Conservation (phyloP, 495 filamentous ascomycete species). For the Darksidea phi region DNA sequence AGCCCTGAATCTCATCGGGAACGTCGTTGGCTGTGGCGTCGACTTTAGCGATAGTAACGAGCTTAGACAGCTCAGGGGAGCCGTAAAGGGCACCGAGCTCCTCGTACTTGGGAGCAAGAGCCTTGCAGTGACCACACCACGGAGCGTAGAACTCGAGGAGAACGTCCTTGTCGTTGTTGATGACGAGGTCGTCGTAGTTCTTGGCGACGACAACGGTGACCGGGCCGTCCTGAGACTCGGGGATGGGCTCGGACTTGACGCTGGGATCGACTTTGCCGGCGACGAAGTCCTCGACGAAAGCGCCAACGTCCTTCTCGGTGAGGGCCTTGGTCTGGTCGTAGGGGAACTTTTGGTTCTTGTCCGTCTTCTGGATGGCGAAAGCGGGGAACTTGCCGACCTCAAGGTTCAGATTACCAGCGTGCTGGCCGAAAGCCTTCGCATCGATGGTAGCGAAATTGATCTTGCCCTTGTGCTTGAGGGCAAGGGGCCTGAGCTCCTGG, state of each 20-base stretch:
- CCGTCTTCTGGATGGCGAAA: conserved; percentile 95
- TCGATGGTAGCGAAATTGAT: conserved; percentile 99
- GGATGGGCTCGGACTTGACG: conserved; percentile 97
- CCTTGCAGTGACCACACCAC: conserved; percentile 99
- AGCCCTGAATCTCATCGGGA: conserved; percentile 92
- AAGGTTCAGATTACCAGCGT: conserved; percentile 96
- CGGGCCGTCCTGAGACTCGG: conserved; percentile 88
- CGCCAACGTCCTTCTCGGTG: conserved; percentile 67
- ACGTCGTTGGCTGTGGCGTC: conserved; percentile 97
- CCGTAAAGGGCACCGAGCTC: conserved; percentile 83
- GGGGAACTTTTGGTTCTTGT: conserved; percentile 97
- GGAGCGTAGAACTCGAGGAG: conserved; percentile 98
- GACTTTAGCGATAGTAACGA: conserved; percentile 87
- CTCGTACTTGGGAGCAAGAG: conserved; percentile 71
- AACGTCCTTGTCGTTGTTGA: conserved; percentile 94
- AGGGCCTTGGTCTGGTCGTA: conserved; percentile 83
- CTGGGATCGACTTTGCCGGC: conserved; percentile 87
- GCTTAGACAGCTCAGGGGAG: conserved; percentile 70
- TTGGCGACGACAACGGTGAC: conserved; percentile 90
- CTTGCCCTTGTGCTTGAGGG: conserved; percentile 71
- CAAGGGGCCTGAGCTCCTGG: conserved; percentile 60
- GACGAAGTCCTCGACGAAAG: conserved; percentile 85
- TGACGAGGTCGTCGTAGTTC: conserved; percentile 88
- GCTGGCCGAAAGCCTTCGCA: conserved; percentile 89
- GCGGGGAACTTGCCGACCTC: conserved; percentile 92